phyloP scores from a whole-genome alignment of 441 rosid genomes.

The Syzygium malaccense region DNA sequence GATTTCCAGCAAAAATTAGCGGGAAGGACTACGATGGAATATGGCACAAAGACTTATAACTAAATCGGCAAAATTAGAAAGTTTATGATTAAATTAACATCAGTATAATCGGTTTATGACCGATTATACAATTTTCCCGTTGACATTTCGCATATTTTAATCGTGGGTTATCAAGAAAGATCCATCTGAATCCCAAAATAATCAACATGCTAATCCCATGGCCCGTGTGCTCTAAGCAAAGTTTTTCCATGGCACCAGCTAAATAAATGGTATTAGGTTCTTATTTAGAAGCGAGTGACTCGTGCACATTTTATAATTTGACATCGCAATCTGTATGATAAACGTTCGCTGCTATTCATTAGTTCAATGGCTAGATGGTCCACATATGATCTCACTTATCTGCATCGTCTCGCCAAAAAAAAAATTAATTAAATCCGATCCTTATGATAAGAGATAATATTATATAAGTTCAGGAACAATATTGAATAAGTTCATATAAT shows the following conservation, averaged over 20 bases:
- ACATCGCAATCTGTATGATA: not conserved
- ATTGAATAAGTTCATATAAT: too few species aligned
- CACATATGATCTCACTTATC: not conserved
- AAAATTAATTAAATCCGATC: not conserved
- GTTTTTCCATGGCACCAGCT: not conserved
- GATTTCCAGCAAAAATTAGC: accelerated
- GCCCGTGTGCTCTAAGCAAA: not conserved
- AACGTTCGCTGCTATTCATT: not conserved
- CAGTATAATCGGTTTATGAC: not conserved
- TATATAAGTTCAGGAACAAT: not conserved
- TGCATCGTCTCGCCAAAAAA: not conserved
- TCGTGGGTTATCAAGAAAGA: not conserved
- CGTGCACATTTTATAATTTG: not conserved
- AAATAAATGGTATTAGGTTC: not conserved
- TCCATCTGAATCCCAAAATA: not conserved
- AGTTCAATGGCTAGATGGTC: not conserved
- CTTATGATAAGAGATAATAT: not conserved
- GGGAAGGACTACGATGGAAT: not conserved
- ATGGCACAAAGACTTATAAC: accelerated
- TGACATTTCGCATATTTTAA: not conserved
- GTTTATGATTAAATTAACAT: not conserved
- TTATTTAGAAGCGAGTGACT: not conserved
- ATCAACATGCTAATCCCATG: not conserved
- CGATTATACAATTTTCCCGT: not conserved
- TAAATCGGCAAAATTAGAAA: not conserved